Percentiles rank a stretch among this genome's conserved stretches.
Conservation (phyloP, 140 eudicot genomes). For the Erigeron philadelphicus region DNA sequence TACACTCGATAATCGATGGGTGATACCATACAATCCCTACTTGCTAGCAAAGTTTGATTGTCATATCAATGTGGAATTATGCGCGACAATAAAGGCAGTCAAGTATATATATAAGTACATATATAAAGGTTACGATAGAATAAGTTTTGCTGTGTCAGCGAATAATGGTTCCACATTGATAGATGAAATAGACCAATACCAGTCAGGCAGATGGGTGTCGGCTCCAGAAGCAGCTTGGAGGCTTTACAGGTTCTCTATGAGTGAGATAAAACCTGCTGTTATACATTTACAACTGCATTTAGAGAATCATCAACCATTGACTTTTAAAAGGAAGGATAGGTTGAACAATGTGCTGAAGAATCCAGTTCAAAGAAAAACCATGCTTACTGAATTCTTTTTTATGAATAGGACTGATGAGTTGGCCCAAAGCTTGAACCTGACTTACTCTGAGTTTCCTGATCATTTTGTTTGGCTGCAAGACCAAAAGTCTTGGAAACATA, state of each 20-base stretch:
- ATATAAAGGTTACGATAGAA: slow-evolving; percentile 20
- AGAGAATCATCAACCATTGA: neutral
- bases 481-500: neutral
- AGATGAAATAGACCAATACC: neutral
- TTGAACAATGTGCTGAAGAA: neutral
- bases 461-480: slow-evolving; percentile 15
- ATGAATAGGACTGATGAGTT: neutral
- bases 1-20: slow-evolving; percentile 22
- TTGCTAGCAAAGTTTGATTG: neutral
- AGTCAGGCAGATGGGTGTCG: neutral
- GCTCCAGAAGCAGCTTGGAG: neutral
- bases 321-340: neutral
- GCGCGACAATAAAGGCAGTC: slow-evolving; percentile 11
- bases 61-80: slow-evolving; percentile 3
- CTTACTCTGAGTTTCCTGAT: neutral
- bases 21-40: neutral
- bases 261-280: neutral
- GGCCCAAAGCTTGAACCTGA: neutral
- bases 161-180: slow-evolving; percentile 1
- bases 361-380: neutral
- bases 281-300: neutral
- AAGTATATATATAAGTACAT: slow-evolving; percentile 26
- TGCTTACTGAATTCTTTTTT: slow-evolving; percentile 17
- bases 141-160: slow-evolving; percentile 15
- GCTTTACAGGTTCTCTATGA: neutral